phyloP scores from a whole-genome alignment of 2,329 filamentous ascomycete genomes.

The Fusarium illudens region DNA sequence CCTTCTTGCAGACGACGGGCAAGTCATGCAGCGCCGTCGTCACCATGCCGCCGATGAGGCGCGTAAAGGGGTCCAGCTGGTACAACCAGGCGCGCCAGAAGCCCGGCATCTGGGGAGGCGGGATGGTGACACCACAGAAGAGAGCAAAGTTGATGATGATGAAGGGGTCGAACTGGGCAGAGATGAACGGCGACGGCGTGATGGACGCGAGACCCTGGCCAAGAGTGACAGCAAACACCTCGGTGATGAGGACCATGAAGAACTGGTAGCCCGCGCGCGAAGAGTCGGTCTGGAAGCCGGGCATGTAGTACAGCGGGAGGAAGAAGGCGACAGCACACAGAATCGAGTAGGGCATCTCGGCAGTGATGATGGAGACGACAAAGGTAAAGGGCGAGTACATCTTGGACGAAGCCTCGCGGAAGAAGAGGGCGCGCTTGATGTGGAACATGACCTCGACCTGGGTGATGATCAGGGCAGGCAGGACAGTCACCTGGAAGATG shows the following conservation, averaged over 20 bases:
- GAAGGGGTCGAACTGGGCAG: slow-evolving; percentile 82
- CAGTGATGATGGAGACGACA: slow-evolving; percentile 77
- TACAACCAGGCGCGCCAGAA: slow-evolving; percentile 84
- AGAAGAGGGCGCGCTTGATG: slow-evolving; percentile 81
- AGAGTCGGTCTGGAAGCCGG: slow-evolving; percentile 71
- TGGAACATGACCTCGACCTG: slow-evolving; percentile 86
- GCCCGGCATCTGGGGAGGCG: slow-evolving; percentile 74
- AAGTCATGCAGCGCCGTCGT: slow-evolving; percentile 68
- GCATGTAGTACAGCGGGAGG: slow-evolving; percentile 84
- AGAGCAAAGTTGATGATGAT: slow-evolving; percentile 83
- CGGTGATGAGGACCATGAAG: slow-evolving; percentile 83
- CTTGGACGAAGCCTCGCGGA: slow-evolving; percentile 85
- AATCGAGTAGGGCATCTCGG: slow-evolving; percentile 85
- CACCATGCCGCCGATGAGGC: slow-evolving; percentile 71
- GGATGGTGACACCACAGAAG: slow-evolving; percentile 89
- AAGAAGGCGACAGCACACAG: slow-evolving; percentile 84
- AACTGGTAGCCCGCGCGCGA: slow-evolving; percentile 85
- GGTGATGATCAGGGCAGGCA: slow-evolving; percentile 82
- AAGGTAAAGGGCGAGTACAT: slow-evolving; percentile 87
- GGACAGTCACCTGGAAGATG: slow-evolving; percentile 87
- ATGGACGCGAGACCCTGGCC: slow-evolving; percentile 79
- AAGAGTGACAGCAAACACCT: slow-evolving; percentile 83
- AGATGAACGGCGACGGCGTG: slow-evolving; percentile 81
- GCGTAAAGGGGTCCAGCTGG: slow-evolving; percentile 69
- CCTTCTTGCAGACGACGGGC: slow-evolving; percentile 57